phyloP scores from a whole-genome alignment of 768 basidiomycete species.

The Plicaturopsis crispa region DNA sequence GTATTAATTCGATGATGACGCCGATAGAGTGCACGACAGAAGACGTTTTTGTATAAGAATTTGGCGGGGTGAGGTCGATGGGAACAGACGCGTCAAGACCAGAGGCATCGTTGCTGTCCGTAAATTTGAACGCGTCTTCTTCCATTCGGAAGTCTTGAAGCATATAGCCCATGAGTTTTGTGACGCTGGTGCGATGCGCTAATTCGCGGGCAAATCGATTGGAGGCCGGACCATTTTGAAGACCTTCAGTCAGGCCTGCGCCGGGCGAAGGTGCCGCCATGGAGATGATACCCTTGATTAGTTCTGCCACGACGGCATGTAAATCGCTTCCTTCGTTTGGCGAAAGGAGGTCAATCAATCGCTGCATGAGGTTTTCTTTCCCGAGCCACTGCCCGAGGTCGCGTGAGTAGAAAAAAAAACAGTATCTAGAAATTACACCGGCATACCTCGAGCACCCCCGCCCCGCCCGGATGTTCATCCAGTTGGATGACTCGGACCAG shows the following conservation, averaged over 20 bases:
- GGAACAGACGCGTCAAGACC: conserved; percentile 5
- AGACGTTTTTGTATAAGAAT: conserved; percentile 54
- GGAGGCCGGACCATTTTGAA: conserved; percentile 65
- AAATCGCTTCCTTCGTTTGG: conserved; percentile 67
- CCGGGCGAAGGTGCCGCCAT: conserved; percentile 86
- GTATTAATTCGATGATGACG: conserved; percentile 87
- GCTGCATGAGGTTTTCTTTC: conserved; percentile 72
- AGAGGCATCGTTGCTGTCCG: conserved; percentile 13
- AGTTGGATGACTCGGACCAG: conserved; percentile 85
- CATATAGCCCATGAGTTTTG: conserved; percentile 68
- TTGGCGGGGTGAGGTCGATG: conserved; percentile 25
- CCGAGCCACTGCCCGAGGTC: conserved; percentile 71
- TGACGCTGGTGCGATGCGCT: conserved; percentile 63
- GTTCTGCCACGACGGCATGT: conserved; percentile 82
- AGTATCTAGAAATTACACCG: conserved; percentile 21
- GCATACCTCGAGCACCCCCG: conserved; percentile 84
- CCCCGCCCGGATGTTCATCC: conserved; percentile 75
- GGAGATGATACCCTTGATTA: conserved; percentile 91
- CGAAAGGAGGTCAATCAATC: conserved; percentile 76
- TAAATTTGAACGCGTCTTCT: conserved; percentile 10
- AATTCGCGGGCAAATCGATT: conserved; percentile 89
- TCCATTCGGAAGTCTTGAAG: conserved; percentile 50
- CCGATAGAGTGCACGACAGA: conserved; percentile 83
- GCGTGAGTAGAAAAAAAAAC: conserved; percentile 22
- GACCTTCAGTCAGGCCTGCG: conserved; percentile 60